These are phyloP conservation scores for Bruguiera sexangula DNA, from an alignment of 345 rosid species.

Conservation along the genomic window DNA sequence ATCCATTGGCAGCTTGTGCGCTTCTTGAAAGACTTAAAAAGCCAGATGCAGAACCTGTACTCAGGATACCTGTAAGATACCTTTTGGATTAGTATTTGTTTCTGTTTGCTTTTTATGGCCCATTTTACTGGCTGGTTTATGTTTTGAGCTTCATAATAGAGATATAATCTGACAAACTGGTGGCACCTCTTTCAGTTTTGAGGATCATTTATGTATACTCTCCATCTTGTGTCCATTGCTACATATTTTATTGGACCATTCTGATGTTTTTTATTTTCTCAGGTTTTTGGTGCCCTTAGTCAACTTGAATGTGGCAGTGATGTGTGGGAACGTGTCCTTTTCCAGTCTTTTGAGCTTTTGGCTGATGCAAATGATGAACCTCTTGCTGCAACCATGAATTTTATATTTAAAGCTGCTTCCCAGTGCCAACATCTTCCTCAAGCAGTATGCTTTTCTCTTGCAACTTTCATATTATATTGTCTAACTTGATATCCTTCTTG, in stretches of 20 bases:
- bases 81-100: constrained; percentile 15
- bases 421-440: constrained; percentile 86
- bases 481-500: constrained; percentile 3
- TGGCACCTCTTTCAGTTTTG: constrained; percentile 11
- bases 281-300: constrained; percentile 88
- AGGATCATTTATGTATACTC: neutral
- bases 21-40: constrained; percentile 85
- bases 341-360: constrained; percentile 69
- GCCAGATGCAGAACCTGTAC: constrained; percentile 83
- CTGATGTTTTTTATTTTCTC: constrained; percentile 22
- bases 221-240: neutral
- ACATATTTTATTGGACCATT: neutral
- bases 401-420: constrained; percentile 81
- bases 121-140: constrained; percentile 1
- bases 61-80: constrained; percentile 76
- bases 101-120: constrained; percentile 11
- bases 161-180: neutral
- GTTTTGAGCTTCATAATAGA: neutral
- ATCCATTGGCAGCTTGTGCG: constrained; percentile 80
- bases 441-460: constrained; percentile 57
- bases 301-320: constrained; percentile 83
- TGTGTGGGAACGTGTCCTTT: constrained; percentile 76
- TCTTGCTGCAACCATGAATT: constrained; percentile 78
- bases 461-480: constrained; percentile 9
- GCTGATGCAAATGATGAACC: constrained; percentile 67